Percentiles rank a stretch among this genome's conserved stretches.
Evolutionary conservation across 2,329 filamentous ascomycete genomes (phyloP).

Genomic region (Penicillium sp.): DNA sequence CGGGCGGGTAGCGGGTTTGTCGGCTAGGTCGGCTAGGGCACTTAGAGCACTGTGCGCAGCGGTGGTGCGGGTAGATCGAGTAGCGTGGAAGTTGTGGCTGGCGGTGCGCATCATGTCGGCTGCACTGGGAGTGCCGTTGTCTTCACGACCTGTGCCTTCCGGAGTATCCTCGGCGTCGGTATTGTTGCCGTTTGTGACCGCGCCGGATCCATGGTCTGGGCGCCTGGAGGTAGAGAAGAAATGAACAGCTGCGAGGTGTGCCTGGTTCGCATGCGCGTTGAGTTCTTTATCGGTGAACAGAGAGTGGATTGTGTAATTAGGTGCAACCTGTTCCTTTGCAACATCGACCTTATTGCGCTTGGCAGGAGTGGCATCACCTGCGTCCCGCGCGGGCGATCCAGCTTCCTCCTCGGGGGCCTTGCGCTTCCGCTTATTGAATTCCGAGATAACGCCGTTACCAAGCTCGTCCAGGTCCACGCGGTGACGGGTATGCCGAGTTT

Average conservation of each 20-base stretch:
- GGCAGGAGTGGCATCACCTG: conserved; percentile 47
- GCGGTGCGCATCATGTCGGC: conserved; percentile 62
- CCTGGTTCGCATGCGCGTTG: conserved; percentile 60
- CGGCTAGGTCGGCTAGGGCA: conserved; percentile 57
- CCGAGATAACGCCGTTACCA: conserved; percentile 47
- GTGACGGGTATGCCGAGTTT: conserved; percentile 62
- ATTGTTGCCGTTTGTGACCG: conserved; percentile 41
- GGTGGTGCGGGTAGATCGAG: conserved; percentile 52
- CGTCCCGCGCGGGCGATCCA: conserved; percentile 57
- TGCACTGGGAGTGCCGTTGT: conserved; percentile 42
- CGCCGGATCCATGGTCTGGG: conserved; percentile 41
- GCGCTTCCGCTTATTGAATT: conserved; percentile 58
- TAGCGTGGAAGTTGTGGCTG: conserved; percentile 58
- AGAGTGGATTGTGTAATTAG: conserved; percentile 61
- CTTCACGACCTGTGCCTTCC: conserved; percentile 42
- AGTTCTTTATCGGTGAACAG: conserved; percentile 68
- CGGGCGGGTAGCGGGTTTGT: conserved; percentile 47
- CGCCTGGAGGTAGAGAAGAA: conserved; percentile 58
- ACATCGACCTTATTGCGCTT: conserved; percentile 55
- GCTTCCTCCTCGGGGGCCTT: conserved; percentile 59
- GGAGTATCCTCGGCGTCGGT: conserved; percentile 43
- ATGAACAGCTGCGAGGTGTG: conserved; percentile 58
- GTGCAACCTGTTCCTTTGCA: conserved; percentile 57
- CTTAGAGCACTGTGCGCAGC: conserved; percentile 53
- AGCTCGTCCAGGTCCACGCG: conserved; percentile 55